A percentile compares a stretch with the other conserved stretches of the same genome.
Evolutionary conservation across 2,329 filamentous ascomycete species (phyloP).

Genomic region (Diaporthe sp.): DNA sequence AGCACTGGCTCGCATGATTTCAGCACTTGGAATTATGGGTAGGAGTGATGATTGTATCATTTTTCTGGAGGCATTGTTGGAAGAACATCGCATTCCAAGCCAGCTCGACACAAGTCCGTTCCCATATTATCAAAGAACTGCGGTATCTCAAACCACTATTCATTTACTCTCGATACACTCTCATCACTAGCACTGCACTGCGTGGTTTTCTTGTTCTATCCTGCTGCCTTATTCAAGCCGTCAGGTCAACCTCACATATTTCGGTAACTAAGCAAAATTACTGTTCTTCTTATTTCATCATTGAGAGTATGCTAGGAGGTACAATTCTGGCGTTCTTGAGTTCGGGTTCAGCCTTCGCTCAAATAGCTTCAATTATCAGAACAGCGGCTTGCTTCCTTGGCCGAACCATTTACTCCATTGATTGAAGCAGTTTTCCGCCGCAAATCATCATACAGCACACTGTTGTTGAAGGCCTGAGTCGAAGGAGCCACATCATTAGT

Average conservation of each 20-base stretch:
- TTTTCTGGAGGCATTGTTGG: no score
- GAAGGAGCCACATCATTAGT: slow-evolving; percentile 63
- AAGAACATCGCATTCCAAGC: no score
- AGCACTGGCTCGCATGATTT: not conserved
- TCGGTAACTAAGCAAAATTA: no score
- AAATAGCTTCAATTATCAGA: not conserved
- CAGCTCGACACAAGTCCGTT: no score
- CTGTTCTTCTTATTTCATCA: not conserved
- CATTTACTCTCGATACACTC: no score
- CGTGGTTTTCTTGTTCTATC: no score
- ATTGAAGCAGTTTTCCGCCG: not conserved
- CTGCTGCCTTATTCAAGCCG: no score
- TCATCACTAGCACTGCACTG: no score
- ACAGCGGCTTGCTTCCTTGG: not conserved
- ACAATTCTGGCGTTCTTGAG: not conserved
- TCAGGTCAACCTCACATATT: no score
- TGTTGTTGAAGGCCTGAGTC: slow-evolving; percentile 52
- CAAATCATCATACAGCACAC: slow-evolving; percentile 46
- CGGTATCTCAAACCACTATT: no score
- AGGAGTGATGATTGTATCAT: no score
- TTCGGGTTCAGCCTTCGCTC: not conserved
- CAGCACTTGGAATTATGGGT: not conserved
- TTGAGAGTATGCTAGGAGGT: not conserved
- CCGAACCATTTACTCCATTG: not conserved
- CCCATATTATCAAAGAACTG: no score